Conservation (phyloP, 805 yeast genomes). For the Sungouiozyma ichnusensis region DNA sequence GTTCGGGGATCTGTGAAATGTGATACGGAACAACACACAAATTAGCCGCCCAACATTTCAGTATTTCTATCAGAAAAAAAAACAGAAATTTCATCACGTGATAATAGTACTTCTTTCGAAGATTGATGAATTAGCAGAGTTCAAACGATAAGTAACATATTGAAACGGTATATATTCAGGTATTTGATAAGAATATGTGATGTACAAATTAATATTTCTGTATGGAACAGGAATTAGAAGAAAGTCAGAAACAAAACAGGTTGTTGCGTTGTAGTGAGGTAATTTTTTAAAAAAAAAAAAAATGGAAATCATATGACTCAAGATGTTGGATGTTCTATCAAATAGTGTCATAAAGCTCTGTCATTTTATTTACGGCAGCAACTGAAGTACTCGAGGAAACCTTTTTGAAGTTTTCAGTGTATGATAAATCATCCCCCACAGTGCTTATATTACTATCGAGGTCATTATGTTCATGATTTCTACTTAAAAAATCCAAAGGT, state of each 20-base stretch:
- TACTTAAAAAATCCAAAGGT: background rate
- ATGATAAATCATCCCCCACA: constrained; percentile 23
- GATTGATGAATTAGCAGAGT: too few species aligned
- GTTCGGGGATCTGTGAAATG: too few species aligned
- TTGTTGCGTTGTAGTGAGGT: too few species aligned
- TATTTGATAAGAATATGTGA: background rate
- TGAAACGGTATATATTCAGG: background rate
- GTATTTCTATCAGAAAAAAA: background rate
- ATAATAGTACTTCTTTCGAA: background rate
- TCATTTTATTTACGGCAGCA: constrained; percentile 1
- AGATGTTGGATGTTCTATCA: too few species aligned
- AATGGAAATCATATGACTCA: too few species aligned
- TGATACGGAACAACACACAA: too few species aligned
- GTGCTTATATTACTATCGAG: constrained; percentile 22
- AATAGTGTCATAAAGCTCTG: background rate
- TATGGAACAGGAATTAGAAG: too few species aligned
- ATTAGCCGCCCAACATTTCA: background rate
- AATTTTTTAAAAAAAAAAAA: too few species aligned
- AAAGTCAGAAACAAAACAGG: too few species aligned
- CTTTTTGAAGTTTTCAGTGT: constrained; percentile 4
- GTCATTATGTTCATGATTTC: background rate
- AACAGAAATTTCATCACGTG: background rate
- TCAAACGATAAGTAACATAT: too few species aligned
- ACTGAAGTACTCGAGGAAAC: background rate
- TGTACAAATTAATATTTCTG: background rate